These are phyloP conservation scores for Oryza punctata DNA, from an alignment of 176 grass and related monocot genomes.

Conservation along the genomic window DNA sequence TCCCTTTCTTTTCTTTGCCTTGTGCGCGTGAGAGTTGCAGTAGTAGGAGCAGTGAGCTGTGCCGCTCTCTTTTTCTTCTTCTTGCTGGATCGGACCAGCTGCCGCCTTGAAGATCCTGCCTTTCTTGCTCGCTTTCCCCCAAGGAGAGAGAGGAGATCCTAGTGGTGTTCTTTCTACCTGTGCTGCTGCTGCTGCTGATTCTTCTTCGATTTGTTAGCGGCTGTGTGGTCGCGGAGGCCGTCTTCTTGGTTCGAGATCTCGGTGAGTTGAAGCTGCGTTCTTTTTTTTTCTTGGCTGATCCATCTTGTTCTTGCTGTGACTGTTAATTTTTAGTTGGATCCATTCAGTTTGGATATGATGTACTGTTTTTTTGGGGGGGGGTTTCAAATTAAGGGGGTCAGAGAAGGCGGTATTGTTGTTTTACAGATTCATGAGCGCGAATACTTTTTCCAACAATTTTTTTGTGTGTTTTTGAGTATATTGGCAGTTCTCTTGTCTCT, in stretches of 20 bases:
- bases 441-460: neutral
- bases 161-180: neutral
- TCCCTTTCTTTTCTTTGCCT: too few species aligned
- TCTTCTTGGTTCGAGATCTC: constrained; percentile 26
- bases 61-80: neutral
- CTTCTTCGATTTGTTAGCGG: neutral
- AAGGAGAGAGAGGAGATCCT: neutral
- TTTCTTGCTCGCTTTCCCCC: constrained; percentile 1
- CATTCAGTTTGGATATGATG: neutral
- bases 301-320: neutral
- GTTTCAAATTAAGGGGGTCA: neutral
- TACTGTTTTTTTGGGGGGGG: neutral
- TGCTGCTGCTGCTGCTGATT: neutral
- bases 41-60: constrained; percentile 6
- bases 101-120: constrained; percentile 25
- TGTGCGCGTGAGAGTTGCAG: neutral
- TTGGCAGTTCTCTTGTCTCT: neutral
- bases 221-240: neutral
- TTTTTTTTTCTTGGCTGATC: neutral
- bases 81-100: constrained; percentile 37
- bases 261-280: neutral
- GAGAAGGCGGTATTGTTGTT: neutral
- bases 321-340: constrained; percentile 1
- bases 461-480: neutral
- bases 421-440: neutral